phyloP scores from a whole-genome alignment of 768 basidiomycete species.

The Boletus rex-veris region DNA sequence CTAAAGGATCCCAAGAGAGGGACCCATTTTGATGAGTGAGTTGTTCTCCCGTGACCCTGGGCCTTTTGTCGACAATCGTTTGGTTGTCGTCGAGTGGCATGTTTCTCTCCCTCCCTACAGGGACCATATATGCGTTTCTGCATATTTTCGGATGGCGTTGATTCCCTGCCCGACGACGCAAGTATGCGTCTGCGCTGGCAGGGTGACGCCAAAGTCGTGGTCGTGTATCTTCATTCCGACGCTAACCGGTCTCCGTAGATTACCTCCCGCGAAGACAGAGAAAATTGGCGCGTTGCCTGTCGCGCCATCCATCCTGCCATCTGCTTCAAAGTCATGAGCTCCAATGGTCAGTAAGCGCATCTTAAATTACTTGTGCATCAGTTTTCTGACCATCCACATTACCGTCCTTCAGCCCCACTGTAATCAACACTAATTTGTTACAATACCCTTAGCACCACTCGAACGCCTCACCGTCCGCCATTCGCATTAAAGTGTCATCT shows the following conservation, averaged over 20 bases:
- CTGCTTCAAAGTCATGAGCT: conserved; percentile 16
- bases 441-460: background rate
- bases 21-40: conserved; percentile 70
- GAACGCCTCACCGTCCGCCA: background rate
- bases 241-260: conserved; percentile 14
- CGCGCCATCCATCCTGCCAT: conserved; percentile 7
- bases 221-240: background rate
- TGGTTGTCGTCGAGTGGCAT: background rate
- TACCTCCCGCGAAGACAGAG: conserved; percentile 9
- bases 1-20: conserved; percentile 87
- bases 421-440: background rate
- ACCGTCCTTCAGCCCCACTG: too few species aligned
- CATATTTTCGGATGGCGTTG: too few species aligned
- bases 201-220: background rate
- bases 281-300: conserved; percentile 12
- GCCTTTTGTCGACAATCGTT: too few species aligned
- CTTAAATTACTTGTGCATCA: background rate
- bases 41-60: background rate
- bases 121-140: background rate
- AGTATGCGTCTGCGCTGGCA: background rate
- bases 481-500: background rate
- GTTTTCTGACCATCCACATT: background rate
- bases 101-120: background rate
- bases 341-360: background rate
- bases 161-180: background rate